Evolutionary conservation across 2,329 filamentous ascomycete genomes (phyloP), one percentile per base, ranked within the genome.

Genomic region (Arachnopeziza araneosa): DNA sequence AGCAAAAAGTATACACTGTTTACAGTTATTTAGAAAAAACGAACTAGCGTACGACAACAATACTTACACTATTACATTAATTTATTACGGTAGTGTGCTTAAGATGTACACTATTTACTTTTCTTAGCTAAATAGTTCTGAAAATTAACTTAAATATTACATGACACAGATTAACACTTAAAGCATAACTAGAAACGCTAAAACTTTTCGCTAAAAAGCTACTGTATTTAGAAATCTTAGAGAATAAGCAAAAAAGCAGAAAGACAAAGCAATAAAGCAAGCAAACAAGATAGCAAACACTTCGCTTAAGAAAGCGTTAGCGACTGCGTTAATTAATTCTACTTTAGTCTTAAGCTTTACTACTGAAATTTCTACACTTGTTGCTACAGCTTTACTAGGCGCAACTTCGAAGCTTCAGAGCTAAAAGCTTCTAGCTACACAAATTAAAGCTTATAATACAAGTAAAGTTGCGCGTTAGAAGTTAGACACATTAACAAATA

Each of bases 81-180:
- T 62, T 1, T 79, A 79, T 60, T 66, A 75, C 50, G 56, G 59
- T 57, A 74, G 75, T 50, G 23, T 1, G 12, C 74, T 80, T n/a
- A 63, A 70, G 61, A 60, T 79, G 51, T 79, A 74, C 59, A 70
- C 76, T 51, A 73, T 73, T 63, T 72, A 79, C 61, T n/a, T 67
- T 56, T 73, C 70, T 21, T 32, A 51, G 48, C 32, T 24, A 24
- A 2, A 14, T 23, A 23, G 56, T 56, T 60, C 68, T 54, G 71
- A 63, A 63, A 71, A 62, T 65, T 72, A 54, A 54, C 73, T 72
- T 7, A 72, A 73, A 67, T 79, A 78, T 67, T 69, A 78, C 55
- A 79, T 78, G 74, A 76, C 73, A 12, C 64, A 73, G 57, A 4
- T 77, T 1, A 57, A 60, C 0, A 54, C 23, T 1, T 76, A 51